These are phyloP conservation scores for Magnaporthiopsis incrustans DNA, from an alignment of 2,329 filamentous ascomycete species.

Conservation along the genomic window DNA sequence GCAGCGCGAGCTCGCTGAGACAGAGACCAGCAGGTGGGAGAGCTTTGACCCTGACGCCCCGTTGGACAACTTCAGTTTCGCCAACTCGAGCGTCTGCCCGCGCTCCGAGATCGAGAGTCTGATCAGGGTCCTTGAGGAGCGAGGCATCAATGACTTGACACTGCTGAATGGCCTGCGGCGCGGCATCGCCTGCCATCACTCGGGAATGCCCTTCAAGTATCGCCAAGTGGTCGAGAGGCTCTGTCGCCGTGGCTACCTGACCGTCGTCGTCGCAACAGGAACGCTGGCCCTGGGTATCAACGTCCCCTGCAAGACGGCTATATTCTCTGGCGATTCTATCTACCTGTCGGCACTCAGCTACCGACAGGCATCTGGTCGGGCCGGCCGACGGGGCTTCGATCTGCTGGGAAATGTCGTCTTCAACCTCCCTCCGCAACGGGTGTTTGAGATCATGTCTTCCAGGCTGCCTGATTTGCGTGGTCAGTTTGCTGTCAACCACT, in stretches of 20 bases:
- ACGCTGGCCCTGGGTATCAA: conserved; percentile 73
- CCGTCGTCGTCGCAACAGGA: conserved; percentile 66
- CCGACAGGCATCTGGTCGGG: conserved; percentile 67
- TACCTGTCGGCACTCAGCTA: conserved; percentile 70
- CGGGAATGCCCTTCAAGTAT: conserved; percentile 72
- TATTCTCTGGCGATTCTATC: conserved; percentile 66
- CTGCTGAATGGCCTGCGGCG: conserved; percentile 55
- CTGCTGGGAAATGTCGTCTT: conserved; percentile 76
- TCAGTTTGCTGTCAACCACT: conserved; percentile 72
- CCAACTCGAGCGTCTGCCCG: conserved; percentile 50
- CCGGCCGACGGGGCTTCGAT: conserved; percentile 74
- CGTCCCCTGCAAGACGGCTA: conserved; percentile 76
- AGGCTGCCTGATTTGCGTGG: conserved; percentile 65
- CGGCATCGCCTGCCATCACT: conserved; percentile 70
- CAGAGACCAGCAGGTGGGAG: conserved; percentile 50
- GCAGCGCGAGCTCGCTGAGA: conserved; percentile 45
- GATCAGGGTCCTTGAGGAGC: conserved; percentile 38
- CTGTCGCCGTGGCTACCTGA: conserved; percentile 64
- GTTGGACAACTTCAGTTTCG: conserved; percentile 57
- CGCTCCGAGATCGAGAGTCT: conserved; percentile 50
- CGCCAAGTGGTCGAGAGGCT: conserved; percentile 67
- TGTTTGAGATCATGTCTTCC: conserved; percentile 63
- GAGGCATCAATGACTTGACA: conserved; percentile 38
- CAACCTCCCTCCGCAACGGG: conserved; percentile 53
- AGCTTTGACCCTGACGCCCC: conserved; percentile 60